Evolutionary conservation across 371 early-diverging fungal species (phyloP), one percentile per base, ranked within the genome.

Genomic region (Phascolomyces articulosus): DNA sequence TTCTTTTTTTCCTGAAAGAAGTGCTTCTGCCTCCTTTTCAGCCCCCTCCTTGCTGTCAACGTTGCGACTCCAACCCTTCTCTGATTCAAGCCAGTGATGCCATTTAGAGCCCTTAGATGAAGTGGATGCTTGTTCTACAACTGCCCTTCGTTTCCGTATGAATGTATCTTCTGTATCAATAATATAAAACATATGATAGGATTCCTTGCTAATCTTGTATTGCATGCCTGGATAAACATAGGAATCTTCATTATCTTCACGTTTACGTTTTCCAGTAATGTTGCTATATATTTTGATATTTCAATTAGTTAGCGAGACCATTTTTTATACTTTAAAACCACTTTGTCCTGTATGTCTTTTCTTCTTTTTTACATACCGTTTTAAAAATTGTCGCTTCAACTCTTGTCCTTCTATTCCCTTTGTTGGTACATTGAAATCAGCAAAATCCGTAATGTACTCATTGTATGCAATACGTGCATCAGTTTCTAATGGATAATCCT

Each of bases 361-460:
- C 26, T 54, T 13, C 16, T 49, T 15, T 63, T 27, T 44, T 20
- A 20, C 41, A 16, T 77, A 78, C 64, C 91, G 82, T 64, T 79
- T 78, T 68, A 93, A 66, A 68, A 93, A 91, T 38, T 93, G 83
- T 20, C 68, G 72, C 55, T 77, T 82, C 55, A 76, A 64, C 20
- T 44, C 26, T 4, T 70, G 71, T 13, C 68, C 72, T 10, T 84
- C 72, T 11, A 90, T 85, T 13, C 89, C 91, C 64, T 88, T 85
- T 0, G 92, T 92, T 4, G 87, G 86, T 29, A 69, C 60, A 26
- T 84, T 86, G 73, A 89, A 75, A 56, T 86, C 72, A 40, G 95
- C 89, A 64, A 92, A 97, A 55, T 89, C 90, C 62, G 94, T 90
- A 23, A 97, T 89, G 58, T 96, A 97, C 63, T 90, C 83, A 28